Base-by-base conservation (phyloP, 2,329 filamentous ascomycete genomes). In the Aspergillus ochraceus region DNA sequence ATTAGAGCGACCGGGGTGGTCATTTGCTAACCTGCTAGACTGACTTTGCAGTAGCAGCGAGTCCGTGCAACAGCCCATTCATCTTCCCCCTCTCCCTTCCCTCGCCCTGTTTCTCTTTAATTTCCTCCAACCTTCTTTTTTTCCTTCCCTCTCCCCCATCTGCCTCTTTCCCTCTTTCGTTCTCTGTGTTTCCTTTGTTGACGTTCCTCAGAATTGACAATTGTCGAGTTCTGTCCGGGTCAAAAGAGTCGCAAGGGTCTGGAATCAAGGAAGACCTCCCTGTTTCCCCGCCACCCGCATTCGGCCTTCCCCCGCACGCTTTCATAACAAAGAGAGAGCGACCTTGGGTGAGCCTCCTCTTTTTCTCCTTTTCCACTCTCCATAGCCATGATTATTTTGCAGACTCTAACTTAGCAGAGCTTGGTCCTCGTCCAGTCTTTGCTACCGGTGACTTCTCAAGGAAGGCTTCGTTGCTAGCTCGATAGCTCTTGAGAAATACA, bases 401-500 rank as follows among this genome's bases (percentile, higher is more conserved):
- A 47, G 20, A 20, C 53, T 46, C 49, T 57, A n/a, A n/a, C 9
- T 22, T 10, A n/a, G 3, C n/a, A n/a, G 12, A 8, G 5, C 36
- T 4, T 1, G 6, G 36, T 8, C 36, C 14, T 14, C 24, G 11
- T 11, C 6, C 49, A 51, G 42, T 19, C 29, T 22, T 54, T 29
- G 42, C 20, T 49, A 12, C 24, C 46, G 20, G 46, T 26, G 8
- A 49, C 1, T 42, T 42, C 36, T 49, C 19, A 5, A 22, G 10
- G 20, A 9, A n/a, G n/a, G 46, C 19, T 36, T 54, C 26, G 39
- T 17, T 20, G 30, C 19, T 55, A 45, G 26, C 26, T 56, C 19
- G 26, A 30, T 49, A 51, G 60, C 26, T 42, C 49, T 30, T 91
- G n/a, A n/a, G 19, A 36, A 91, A 2, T 89, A 9, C 79, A 94